Conservation (phyloP, 345 rosid genomes). For the Bruguiera sexangula region DNA sequence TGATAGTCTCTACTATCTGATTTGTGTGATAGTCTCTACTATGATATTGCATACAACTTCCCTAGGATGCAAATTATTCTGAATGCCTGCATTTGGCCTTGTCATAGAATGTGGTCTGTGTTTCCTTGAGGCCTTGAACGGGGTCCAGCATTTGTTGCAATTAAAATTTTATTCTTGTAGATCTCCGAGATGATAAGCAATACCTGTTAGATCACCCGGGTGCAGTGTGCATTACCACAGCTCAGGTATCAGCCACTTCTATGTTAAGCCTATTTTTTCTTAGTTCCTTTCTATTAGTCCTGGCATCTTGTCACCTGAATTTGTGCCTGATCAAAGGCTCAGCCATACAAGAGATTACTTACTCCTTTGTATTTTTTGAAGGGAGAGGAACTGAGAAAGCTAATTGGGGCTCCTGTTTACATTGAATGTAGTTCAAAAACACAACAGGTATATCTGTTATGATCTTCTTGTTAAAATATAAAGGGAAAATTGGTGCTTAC, state of each 20-base stretch:
- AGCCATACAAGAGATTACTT: not conserved
- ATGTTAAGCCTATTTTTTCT: not conserved
- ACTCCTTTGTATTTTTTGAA: slow-evolving; percentile 12
- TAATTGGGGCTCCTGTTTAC: slow-evolving; percentile 71
- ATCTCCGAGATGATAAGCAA: slow-evolving; percentile 78
- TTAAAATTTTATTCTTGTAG: slow-evolving; percentile 35
- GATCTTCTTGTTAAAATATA: not conserved
- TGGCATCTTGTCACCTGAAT: not conserved
- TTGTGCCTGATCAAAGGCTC: not conserved
- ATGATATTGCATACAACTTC: not conserved
- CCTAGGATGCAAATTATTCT: not conserved
- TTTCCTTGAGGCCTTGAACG: not conserved
- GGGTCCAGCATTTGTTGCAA: not conserved
- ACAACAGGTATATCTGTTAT: slow-evolving; percentile 53
- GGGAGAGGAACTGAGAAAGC: slow-evolving; percentile 83
- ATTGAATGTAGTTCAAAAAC: slow-evolving; percentile 86
- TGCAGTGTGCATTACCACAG: slow-evolving; percentile 63
- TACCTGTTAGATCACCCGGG: slow-evolving; percentile 71
- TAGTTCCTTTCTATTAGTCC: not conserved
- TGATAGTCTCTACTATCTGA: too few species aligned
- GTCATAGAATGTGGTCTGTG: not conserved
- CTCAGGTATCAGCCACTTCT: slow-evolving; percentile 48
- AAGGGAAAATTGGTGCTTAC: not conserved
- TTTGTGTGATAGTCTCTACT: too few species aligned
- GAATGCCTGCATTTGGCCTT: not conserved